Base-by-base conservation (phyloP, 2,329 filamentous ascomycete genomes). In the Knufia petricola region DNA sequence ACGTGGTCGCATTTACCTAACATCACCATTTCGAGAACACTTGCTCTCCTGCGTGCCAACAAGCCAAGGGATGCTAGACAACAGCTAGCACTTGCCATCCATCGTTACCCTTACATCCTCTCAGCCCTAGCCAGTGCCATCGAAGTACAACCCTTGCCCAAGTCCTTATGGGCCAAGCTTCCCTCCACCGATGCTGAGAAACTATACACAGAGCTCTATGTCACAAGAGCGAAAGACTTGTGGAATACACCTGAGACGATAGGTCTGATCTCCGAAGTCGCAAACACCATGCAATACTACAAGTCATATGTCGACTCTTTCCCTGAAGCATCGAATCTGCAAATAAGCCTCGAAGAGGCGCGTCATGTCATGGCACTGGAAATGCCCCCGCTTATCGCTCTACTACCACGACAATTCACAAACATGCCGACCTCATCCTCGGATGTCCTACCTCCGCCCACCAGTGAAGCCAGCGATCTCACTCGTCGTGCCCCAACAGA, bases 61-160 rank as follows among this genome's bases (percentile, higher is more conserved):
- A 79, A 90, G 49, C 70, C 70, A 1, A 73, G 75, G 15, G 78
- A 80, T 40, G 85, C 85, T 28, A 78, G 81, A 52, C 72, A 75
- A 46, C 69, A 79, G 4, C 73, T 96, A 6, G 70, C 73, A 3
- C 69, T 74, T 6, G 84, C 87, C 1, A 84, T 95, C 63, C 73
- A 79, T 49, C 72, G 71, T 23, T 79, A 87, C 46, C 90, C 92
- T 0, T 98, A 89, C 87, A 73, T 95, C 2, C 88, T 90, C 59
- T 81, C 78, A 47, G 74, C 81, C 19, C 70, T 98, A 3, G 92
- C 90, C 63, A 82, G 85, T 58, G 84, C 87, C 41, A 72, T 96
- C 21, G 81, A 84, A 54, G 73, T 95, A 24, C 83, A 87, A 12
- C 74, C 77, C 4, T 72, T 86, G 6, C 89, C 92, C 1, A 82